Conservation (phyloP, 139 green algal genomes). For the Marvania coccoides region DNA sequence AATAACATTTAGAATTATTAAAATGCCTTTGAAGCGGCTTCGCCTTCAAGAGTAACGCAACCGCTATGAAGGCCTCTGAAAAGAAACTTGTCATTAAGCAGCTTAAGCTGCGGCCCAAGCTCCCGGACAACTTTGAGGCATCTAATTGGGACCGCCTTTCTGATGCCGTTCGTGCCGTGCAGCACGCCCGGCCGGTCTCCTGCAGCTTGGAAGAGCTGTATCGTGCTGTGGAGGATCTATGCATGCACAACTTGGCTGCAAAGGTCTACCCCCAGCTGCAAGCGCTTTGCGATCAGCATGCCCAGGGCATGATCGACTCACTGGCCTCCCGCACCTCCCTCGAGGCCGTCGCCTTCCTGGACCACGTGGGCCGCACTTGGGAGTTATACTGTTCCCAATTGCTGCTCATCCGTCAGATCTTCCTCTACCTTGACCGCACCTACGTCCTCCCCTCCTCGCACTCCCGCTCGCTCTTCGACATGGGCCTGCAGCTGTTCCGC, state of each 20-base stretch:
- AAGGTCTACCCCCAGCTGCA: constrained; percentile 72
- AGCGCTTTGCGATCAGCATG: constrained; percentile 68
- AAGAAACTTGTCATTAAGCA: constrained; percentile 76
- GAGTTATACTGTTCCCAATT: constrained; percentile 73
- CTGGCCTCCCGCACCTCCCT: constrained; percentile 19
- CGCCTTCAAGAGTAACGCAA: too few relatives aligned
- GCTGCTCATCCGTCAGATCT: constrained; percentile 87
- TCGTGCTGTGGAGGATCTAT: constrained; percentile 88
- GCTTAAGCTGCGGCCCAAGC: constrained; percentile 74
- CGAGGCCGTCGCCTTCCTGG: constrained; percentile 68
- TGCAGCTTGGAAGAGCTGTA: constrained; percentile 91
- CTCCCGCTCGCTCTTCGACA: constrained; percentile 82
- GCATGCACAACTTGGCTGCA: constrained; percentile 81
- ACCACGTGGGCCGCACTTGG: constrained; percentile 63
- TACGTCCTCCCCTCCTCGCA: constrained; percentile 64
- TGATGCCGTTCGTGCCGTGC: constrained; percentile 74
- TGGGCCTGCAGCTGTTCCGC: constrained; percentile 81
- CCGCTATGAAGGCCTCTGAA: not conserved
- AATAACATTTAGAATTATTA: too few relatives aligned
- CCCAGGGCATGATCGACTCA: constrained; percentile 36
- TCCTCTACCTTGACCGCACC: constrained; percentile 94
- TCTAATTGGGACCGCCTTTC: constrained; percentile 77
- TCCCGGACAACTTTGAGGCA: constrained; percentile 84
- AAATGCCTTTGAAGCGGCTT: too few relatives aligned
- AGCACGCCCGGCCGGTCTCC: constrained; percentile 62